Evolutionary conservation across 2,329 filamentous ascomycete genomes (phyloP), one percentile per base, ranked within the genome.

Genomic region (Colletotrichum sojae): DNA sequence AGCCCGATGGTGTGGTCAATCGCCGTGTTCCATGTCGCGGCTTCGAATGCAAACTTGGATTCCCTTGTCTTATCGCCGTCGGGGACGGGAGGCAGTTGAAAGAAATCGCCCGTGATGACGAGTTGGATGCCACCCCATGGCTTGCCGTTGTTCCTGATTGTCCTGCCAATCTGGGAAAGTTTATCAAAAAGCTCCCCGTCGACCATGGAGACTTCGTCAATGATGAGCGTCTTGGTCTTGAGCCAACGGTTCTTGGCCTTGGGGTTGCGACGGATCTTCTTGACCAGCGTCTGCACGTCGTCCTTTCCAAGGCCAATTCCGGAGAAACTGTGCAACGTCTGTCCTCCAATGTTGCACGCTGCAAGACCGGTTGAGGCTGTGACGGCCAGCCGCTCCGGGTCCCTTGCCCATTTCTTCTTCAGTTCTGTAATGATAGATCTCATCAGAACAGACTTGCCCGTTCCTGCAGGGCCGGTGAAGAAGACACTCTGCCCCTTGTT

Each of bases 161-260:
- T 89, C 64, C 95, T 89, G 15, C 95, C 95, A 73, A 99, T 92
- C 70, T 92, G 89, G 71, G 97, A 94, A 18, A 99, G 87, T 79
- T 99, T 99, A 83, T 99, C 96, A 73, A 98, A 99, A 0, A 99
- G 85, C 40, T 98, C 95, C 1, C 94, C 96, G 75, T 99, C 96
- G 5, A 99, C 95, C 97, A 99, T 99, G 13, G 96, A 98, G 4
- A 99, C 91, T 78, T 99, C 96, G 80, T 99, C 96, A 74, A 99
- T 89, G 73, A 99, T 87, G 25, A 99, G 87, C 13, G 94, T 90
- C 76, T 95, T 97, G 0, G 94, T 97, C 65, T 90, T 89, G 72
- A 97, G 82, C 97, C 97, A 99, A 48, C 95, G 89, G 72, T 90
- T 92, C 77, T 93, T 95, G 22, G 94, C 94, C 78, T 98, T 98